Percentiles rank a stretch among this genome's conserved stretches.
Evolutionary conservation across 2,329 filamentous ascomycete genomes (phyloP).

Genomic region (Capronia americana): DNA sequence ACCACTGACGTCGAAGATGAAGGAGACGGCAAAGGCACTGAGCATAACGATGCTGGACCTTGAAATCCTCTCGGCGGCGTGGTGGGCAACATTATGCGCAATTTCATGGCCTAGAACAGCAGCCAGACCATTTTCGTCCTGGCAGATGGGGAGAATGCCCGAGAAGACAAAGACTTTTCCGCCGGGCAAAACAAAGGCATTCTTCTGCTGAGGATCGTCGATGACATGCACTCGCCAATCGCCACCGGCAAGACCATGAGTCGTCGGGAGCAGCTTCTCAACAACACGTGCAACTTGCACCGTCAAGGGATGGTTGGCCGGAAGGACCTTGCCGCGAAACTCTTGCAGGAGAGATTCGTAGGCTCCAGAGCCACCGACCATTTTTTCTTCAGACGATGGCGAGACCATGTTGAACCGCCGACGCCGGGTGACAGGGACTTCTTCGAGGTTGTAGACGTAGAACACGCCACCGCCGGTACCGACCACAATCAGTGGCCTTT

Average conservation of each 20-base stretch:
- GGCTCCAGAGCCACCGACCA: constrained; percentile 49
- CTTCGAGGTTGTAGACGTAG: constrained; percentile 64
- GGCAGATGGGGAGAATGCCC: constrained; percentile 64
- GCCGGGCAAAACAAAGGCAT: constrained; percentile 69
- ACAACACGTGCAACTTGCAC: constrained; percentile 60
- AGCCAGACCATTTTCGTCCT: constrained; percentile 64
- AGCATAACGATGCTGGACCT: constrained; percentile 44
- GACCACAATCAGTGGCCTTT: constrained; percentile 35
- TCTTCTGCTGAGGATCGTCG: constrained; percentile 55
- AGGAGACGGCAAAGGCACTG: constrained; percentile 42
- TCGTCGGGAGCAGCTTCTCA: constrained; percentile 60
- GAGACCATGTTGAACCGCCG: constrained; percentile 65
- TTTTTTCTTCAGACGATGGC: constrained; percentile 50
- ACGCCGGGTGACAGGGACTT: constrained; percentile 60
- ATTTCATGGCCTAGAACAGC: constrained; percentile 69
- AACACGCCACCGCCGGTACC: constrained; percentile 54
- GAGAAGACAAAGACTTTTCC: constrained; percentile 71
- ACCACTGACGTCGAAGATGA: constrained; percentile 51
- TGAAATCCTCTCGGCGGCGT: constrained; percentile 63
- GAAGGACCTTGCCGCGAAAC: constrained; percentile 56
- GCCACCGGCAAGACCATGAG: constrained; percentile 49
- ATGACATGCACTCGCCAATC: constrained; percentile 68
- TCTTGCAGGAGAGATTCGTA: constrained; percentile 58
- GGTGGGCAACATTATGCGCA: constrained; percentile 66
- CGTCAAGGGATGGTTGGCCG: constrained; percentile 57